Conservation (phyloP, 371 early-diverging fungal genomes). For the Dinochytrium kinnereticum region DNA sequence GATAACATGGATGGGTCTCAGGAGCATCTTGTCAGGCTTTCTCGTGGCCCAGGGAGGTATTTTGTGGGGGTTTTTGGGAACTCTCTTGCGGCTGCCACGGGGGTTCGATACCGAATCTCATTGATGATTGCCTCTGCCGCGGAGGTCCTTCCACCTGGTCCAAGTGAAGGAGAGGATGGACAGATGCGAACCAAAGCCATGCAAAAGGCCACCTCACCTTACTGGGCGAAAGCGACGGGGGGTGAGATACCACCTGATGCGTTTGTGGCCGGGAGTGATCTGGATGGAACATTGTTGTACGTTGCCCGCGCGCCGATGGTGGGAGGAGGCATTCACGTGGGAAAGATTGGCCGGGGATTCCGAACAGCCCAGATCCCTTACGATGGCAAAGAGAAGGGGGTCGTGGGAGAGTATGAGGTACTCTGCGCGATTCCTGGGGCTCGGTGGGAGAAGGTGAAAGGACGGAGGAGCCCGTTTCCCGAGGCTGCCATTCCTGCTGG, state of each 20-base stretch:
- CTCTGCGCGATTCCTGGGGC: constrained; percentile 21
- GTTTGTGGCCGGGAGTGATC: constrained; percentile 23
- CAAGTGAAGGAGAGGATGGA: background rate
- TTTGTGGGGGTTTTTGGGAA: constrained; percentile 27
- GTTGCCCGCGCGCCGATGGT: constrained; percentile 15
- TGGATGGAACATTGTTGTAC: constrained; percentile 21
- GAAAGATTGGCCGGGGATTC: constrained; percentile 23
- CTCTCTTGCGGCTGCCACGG: constrained; percentile 1
- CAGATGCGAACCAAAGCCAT: background rate
- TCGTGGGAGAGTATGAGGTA: constrained; percentile 24
- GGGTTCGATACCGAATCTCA: constrained; percentile 11
- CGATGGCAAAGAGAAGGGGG: constrained; percentile 16
- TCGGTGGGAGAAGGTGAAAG: constrained; percentile 13
- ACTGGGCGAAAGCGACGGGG: background rate
- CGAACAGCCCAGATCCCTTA: constrained; percentile 18
- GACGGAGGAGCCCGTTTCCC: constrained; percentile 14
- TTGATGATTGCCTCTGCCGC: background rate
- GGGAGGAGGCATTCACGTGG: constrained; percentile 26
- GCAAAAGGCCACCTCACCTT: background rate
- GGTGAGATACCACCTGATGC: constrained; percentile 22
- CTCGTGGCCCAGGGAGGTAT: constrained; percentile 26
- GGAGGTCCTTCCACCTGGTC: background rate
- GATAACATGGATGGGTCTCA: constrained; percentile 19
- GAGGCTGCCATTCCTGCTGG: constrained; percentile 27
- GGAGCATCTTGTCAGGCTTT: constrained; percentile 11